Conservation (phyloP, 805 yeast species). For the Candida arabinofermentans region DNA sequence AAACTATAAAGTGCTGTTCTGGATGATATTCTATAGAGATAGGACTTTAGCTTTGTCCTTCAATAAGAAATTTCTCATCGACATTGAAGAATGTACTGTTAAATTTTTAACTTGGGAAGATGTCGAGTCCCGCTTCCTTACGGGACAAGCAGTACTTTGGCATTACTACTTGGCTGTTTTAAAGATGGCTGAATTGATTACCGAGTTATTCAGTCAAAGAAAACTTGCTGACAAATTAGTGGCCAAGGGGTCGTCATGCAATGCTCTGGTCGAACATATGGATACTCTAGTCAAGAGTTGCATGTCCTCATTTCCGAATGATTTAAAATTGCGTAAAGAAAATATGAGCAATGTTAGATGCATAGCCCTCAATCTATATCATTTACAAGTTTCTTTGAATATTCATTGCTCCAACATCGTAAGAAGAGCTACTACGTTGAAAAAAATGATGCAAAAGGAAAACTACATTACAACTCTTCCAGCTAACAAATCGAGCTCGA, state of each 20-base stretch:
- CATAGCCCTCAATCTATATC: neutral
- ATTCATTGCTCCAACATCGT: neutral
- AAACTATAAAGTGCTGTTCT: conserved; percentile 62
- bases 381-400: neutral
- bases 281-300: conserved; percentile 2
- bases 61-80: neutral
- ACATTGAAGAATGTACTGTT: conserved; percentile 1
- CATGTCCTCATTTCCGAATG: conserved; percentile 1
- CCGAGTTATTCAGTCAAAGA: conserved; percentile 3
- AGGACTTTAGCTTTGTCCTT: neutral
- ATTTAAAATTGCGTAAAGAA: neutral
- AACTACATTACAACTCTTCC: neutral
- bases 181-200: conserved; percentile 2
- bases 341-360: neutral
- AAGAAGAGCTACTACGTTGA: neutral
- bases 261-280: conserved; percentile 1
- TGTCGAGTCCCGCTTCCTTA: neutral
- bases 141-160: neutral
- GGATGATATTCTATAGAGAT: conserved; percentile 66
- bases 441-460: neutral
- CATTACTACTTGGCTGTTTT: conserved; percentile 1
- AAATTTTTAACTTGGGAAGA: neutral
- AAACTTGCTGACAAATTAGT: neutral
- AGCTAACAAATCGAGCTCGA: neutral
- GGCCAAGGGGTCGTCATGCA: neutral